Conservation (phyloP, 2,329 filamentous ascomycete species). For the Lachnellula arida region DNA sequence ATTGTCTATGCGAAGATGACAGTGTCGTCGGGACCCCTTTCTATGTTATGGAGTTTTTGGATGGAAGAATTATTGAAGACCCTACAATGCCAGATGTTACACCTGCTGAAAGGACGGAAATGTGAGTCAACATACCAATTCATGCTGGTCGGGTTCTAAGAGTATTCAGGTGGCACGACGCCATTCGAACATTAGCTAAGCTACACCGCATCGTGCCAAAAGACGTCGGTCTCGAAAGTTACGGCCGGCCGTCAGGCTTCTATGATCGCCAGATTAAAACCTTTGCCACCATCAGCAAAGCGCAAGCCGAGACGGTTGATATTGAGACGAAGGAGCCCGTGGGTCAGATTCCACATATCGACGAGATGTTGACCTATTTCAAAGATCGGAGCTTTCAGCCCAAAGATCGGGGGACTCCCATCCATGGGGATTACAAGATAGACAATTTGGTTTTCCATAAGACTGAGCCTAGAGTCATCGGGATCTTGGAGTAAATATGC, state of each 20-base stretch:
- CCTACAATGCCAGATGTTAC: conserved; percentile 71
- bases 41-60: conserved; percentile 95
- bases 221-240: conserved; percentile 63
- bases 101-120: conserved; percentile 62
- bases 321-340: conserved; percentile 72
- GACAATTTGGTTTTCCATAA: conserved; percentile 88
- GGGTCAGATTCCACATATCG: conserved; percentile 77
- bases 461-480: conserved; percentile 82
- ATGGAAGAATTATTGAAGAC: conserved; percentile 91
- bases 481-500: conserved; percentile 71
- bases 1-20: conserved; percentile 81
- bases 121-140: conserved; percentile 44
- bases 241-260: conserved; percentile 71
- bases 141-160: not conserved
- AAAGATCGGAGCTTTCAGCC: conserved; percentile 64
- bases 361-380: conserved; percentile 77
- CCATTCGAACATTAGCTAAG: conserved; percentile 75
- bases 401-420: conserved; percentile 68
- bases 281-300: conserved; percentile 70
- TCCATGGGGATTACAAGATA: conserved; percentile 97
- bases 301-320: conserved; percentile 72
- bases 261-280: conserved; percentile 83
- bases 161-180: conserved; percentile 66
- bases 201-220: conserved; percentile 72
- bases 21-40: conserved; percentile 82